These are phyloP conservation scores for Talaromyces sp. DNA, from an alignment of 2,329 filamentous ascomycete species.

Conservation along the genomic window DNA sequence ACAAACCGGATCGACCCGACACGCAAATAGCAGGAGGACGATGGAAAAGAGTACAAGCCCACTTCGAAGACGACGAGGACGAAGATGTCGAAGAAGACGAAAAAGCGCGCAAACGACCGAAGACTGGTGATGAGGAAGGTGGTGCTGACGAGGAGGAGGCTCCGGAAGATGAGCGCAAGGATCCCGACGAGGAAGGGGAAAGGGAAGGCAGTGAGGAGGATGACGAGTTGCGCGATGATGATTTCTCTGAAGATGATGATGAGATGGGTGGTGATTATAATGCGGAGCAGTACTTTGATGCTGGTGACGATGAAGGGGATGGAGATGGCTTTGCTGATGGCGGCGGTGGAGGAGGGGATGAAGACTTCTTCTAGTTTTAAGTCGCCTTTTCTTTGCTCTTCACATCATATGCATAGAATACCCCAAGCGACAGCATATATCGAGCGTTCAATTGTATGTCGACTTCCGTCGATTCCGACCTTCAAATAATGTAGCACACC, in stretches of 20 bases:
- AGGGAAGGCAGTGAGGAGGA: conserved; percentile 49
- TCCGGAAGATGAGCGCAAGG: conserved; percentile 25
- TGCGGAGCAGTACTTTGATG: conserved; percentile 64
- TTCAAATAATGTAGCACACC: background rate
- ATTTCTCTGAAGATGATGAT: conserved; percentile 61
- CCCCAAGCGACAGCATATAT: conserved; percentile 16
- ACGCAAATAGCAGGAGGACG: conserved; percentile 29
- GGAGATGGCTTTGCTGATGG: conserved; percentile 58
- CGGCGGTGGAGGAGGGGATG: conserved; percentile 53
- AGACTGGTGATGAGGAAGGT: conserved; percentile 34
- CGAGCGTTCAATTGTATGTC: background rate
- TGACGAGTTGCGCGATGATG: conserved; percentile 57
- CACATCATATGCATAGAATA: conserved; percentile 12
- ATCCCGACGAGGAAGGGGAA: conserved; percentile 45
- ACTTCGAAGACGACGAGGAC: conserved; percentile 49
- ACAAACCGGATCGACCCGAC: conserved; percentile 36
- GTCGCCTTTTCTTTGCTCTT: conserved; percentile 28
- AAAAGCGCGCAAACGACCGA: conserved; percentile 33
- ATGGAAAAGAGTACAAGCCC: conserved; percentile 33
- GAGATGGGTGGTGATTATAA: conserved; percentile 62
- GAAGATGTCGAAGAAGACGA: conserved; percentile 33
- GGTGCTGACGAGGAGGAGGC: conserved; percentile 29
- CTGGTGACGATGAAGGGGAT: conserved; percentile 55
- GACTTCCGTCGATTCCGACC: background rate
- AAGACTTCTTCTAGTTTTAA: conserved; percentile 38